Conservation (phyloP, 805 yeast genomes). For the Metschnikowia similis region DNA sequence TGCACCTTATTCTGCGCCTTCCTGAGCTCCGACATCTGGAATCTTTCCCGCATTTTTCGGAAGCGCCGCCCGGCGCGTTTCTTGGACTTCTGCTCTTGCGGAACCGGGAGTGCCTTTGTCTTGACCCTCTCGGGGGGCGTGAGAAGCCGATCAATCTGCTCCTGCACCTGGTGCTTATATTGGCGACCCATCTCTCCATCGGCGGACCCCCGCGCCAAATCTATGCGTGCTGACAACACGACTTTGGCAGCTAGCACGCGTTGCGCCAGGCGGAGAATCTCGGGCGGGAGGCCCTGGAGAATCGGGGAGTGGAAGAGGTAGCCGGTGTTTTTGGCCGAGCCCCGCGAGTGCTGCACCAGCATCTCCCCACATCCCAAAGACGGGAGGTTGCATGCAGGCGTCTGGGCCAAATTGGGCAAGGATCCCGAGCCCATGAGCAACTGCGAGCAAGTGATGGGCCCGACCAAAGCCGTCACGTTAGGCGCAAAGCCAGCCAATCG, state of each 20-base stretch:
- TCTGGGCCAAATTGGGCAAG: conserved; percentile 53
- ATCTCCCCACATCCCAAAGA: conserved; percentile 59
- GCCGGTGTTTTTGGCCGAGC: conserved; percentile 61
- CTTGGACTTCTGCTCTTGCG: conserved; percentile 71
- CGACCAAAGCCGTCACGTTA: conserved; percentile 68
- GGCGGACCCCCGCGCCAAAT: conserved; percentile 40
- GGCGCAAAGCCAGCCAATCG: conserved; percentile 68
- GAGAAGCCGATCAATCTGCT: conserved; percentile 64
- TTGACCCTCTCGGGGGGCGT: conserved; percentile 70
- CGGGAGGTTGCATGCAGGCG: conserved; percentile 83
- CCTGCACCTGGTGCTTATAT: conserved; percentile 56
- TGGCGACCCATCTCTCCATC: conserved; percentile 54
- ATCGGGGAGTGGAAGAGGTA: conserved; percentile 59
- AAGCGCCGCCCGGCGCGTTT: conserved; percentile 82
- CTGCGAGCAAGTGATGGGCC: conserved; percentile 69
- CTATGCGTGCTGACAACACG: conserved; percentile 79
- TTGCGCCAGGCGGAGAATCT: conserved; percentile 62
- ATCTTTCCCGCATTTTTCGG: conserved; percentile 75
- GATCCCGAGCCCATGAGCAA: conserved; percentile 69
- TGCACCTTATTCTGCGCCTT: conserved; percentile 81
- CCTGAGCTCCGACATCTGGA: conserved; percentile 74
- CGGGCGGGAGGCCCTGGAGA: conserved; percentile 56
- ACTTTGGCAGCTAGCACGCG: conserved; percentile 77
- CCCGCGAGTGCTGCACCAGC: conserved; percentile 27
- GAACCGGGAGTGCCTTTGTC: conserved; percentile 65